These are phyloP conservation scores for Thinopyrum elongatum DNA, from an alignment of 176 grass and related monocot genomes.

Conservation along the genomic window DNA sequence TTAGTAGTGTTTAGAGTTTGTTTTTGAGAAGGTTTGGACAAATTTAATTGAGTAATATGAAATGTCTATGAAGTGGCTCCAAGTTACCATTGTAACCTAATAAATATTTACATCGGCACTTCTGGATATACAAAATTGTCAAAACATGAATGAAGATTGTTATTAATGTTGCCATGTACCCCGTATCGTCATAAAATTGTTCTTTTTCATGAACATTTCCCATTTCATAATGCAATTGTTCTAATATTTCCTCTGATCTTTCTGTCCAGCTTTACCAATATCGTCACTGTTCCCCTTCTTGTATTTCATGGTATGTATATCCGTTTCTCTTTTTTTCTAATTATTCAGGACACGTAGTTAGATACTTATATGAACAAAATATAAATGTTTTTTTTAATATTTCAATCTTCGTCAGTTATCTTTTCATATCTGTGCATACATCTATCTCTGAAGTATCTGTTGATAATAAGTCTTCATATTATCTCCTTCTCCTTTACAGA, in stretches of 20 bases:
- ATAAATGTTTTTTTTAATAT: neutral
- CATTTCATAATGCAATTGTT: neutral
- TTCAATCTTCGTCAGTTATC: neutral
- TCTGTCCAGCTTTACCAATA: conserved; percentile 64
- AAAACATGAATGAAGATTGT: neutral
- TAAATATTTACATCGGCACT: neutral
- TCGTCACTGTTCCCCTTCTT: conserved; percentile 67
- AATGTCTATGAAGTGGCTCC: neutral
- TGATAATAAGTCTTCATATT: neutral
- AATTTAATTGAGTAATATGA: neutral
- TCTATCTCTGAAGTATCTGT: neutral
- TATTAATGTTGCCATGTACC: neutral
- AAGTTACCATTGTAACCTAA: neutral
- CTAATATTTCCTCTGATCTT: conserved; percentile 24
- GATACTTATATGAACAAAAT: conserved; percentile 14
- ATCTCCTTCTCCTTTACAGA: conserved; percentile 39
- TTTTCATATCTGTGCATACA: neutral
- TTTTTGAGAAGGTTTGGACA: neutral
- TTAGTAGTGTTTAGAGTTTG: neutral
- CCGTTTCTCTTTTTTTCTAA: neutral
- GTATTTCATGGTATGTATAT: conserved; percentile 78
- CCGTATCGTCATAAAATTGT: neutral
- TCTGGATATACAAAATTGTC: neutral
- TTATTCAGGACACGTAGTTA: neutral
- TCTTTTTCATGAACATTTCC: neutral